These are phyloP conservation scores for Fraxinus anomala DNA, from an alignment of 257 asterid genomes.

Conservation along the genomic window DNA sequence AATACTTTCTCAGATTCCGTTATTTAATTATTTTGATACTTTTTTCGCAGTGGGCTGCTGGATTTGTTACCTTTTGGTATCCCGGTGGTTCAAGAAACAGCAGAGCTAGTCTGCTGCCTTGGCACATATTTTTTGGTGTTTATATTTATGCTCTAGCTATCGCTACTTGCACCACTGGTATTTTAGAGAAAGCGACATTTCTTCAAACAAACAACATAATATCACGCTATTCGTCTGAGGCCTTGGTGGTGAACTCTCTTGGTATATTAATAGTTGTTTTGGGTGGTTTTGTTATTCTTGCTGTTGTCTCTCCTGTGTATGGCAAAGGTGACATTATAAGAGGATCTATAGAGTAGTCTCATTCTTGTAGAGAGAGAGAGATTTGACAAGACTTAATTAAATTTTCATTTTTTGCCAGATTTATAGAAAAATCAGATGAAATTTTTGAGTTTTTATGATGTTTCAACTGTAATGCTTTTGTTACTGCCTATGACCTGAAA, in stretches of 20 bases:
- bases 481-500: background rate
- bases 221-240: conserved; percentile 77
- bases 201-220: conserved; percentile 69
- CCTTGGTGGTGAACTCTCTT: conserved; percentile 67
- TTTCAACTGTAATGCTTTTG: background rate
- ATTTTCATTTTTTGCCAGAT: background rate
- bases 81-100: conserved; percentile 81
- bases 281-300: conserved; percentile 86
- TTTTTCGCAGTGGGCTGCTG: conserved; percentile 65
- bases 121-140: conserved; percentile 73
- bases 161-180: conserved; percentile 74
- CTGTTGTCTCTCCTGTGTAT: conserved; percentile 54
- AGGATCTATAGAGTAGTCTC: conserved; percentile 37
- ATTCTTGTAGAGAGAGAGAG: background rate
- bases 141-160: conserved; percentile 76
- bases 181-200: conserved; percentile 80
- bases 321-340: conserved; percentile 42
- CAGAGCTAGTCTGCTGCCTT: conserved; percentile 60
- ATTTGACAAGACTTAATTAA: background rate
- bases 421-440: background rate
- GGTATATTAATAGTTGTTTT: conserved; percentile 64
- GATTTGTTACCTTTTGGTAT: conserved; percentile 77
- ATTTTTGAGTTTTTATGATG: background rate
- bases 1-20: background rate
- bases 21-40: background rate